A percentile compares a stretch with the other conserved stretches of the same genome.
These are phyloP conservation scores for Poteriospumella lacustris DNA, from an alignment of 108 stramenopile species.

Conservation along the genomic window DNA sequence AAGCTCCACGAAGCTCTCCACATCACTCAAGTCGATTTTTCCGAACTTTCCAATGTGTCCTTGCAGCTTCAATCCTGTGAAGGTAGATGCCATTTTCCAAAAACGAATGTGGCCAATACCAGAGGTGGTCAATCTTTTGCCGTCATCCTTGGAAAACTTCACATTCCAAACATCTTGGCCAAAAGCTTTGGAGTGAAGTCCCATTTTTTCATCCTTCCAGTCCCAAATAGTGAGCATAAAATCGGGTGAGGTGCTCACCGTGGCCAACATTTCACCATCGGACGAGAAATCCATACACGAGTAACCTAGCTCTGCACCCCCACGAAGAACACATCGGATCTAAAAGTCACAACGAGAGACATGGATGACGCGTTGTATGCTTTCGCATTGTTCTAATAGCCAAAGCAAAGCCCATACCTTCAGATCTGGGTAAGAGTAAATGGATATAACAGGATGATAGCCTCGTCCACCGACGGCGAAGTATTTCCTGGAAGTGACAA, in stretches of 20 bases:
- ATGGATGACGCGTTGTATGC: conserved; percentile 2
- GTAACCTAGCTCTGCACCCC: conserved; percentile 55
- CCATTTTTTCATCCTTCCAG: conserved; percentile 51
- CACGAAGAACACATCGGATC: conserved; percentile 37
- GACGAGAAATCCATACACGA: conserved; percentile 43
- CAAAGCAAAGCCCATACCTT: neutral
- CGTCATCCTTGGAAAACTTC: conserved; percentile 15
- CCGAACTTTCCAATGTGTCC: conserved; percentile 53
- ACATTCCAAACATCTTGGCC: conserved; percentile 55
- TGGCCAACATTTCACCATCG: conserved; percentile 51
- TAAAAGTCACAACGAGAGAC: neutral
- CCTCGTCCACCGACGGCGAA: conserved; percentile 43
- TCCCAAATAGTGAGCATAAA: conserved; percentile 64
- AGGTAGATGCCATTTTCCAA: conserved; percentile 64
- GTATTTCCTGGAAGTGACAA: conserved; percentile 32
- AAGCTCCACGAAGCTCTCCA: conserved; percentile 54
- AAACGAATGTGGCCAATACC: conserved; percentile 69
- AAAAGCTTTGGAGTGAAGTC: conserved; percentile 59
- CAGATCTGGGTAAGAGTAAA: conserved; percentile 36
- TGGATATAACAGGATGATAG: conserved; percentile 35
- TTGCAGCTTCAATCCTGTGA: conserved; percentile 67
- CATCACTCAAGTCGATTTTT: conserved; percentile 59
- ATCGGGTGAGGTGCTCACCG: conserved; percentile 56
- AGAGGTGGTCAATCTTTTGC: conserved; percentile 44
- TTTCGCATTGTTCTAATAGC: too few species aligned